Conservation (phyloP, 768 basidiomycete genomes). For the Leucocoprinus sp. region DNA sequence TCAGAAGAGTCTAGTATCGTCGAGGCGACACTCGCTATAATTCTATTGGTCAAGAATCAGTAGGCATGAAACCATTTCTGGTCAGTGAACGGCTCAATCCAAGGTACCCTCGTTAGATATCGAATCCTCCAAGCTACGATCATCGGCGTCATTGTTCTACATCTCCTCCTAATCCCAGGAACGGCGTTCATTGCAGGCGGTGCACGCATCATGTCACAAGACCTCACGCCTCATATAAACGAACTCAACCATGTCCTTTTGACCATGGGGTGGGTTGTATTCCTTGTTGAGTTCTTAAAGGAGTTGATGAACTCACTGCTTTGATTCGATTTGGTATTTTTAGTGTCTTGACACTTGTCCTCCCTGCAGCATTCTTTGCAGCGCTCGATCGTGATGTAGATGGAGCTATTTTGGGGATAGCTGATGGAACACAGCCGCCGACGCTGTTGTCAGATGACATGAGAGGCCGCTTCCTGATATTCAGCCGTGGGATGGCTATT, state of each 20-base stretch:
- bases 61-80: too few relatives aligned
- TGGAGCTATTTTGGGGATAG: conserved; percentile 12
- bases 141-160: conserved; percentile 66
- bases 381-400: conserved; percentile 29
- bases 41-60: conserved; percentile 69
- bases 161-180: conserved; percentile 63
- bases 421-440: conserved; percentile 16
- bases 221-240: conserved; percentile 55
- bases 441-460: conserved; percentile 33
- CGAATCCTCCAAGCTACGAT: conserved; percentile 63
- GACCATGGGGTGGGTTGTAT: conserved; percentile 65
- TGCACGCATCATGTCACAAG: conserved; percentile 56
- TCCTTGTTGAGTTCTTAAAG: too few relatives aligned
- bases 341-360: conserved; percentile 51
- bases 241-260: conserved; percentile 65
- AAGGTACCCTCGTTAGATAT: too few relatives aligned
- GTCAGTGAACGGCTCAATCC: neutral
- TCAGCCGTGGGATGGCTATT: conserved; percentile 61
- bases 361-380: conserved; percentile 65
- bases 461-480: conserved; percentile 40
- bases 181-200: conserved; percentile 64
- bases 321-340: too few relatives aligned
- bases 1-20: too few relatives aligned
- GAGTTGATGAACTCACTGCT: too few relatives aligned
- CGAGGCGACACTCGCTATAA: too few relatives aligned